A percentile compares a stretch with the other conserved stretches of the same genome.
Evolutionary conservation across 352 stramenopile species (phyloP).

Genomic region (Phytopythium mirpurense): DNA sequence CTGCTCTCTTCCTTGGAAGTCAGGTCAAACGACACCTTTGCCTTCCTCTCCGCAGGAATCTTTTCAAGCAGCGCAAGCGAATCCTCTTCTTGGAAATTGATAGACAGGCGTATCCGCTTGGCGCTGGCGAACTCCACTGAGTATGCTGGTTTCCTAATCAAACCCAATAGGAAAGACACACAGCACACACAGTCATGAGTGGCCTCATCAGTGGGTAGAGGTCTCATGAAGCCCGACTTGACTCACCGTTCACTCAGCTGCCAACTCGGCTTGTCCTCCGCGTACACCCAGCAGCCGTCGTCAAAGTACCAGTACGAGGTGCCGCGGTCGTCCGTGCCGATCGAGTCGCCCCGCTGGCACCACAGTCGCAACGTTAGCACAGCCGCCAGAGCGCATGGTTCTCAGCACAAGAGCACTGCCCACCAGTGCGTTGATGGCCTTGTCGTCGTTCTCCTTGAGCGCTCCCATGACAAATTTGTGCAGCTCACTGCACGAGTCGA

Average conservation of each 20-base stretch:
- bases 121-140: constrained; percentile 66
- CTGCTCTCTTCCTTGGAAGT: background rate
- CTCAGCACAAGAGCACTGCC: constrained; percentile 2
- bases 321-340: constrained; percentile 72
- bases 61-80: background rate
- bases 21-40: constrained; percentile 12
- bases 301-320: constrained; percentile 84
- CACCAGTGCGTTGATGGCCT: constrained; percentile 61
- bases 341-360: constrained; percentile 46
- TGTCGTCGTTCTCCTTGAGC: constrained; percentile 62
- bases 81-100: constrained; percentile 51
- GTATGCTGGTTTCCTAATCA: constrained; percentile 38
- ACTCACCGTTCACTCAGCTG: constrained; percentile 38
- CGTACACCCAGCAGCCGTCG: constrained; percentile 83
- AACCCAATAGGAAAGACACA: background rate
- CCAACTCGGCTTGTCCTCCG: constrained; percentile 66
- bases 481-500: constrained; percentile 72
- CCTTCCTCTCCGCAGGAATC: background rate
- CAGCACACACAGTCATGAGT: background rate
- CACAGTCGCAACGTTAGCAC: background rate
- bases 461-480: constrained; percentile 60
- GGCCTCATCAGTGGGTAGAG: background rate
- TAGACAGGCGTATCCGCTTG: constrained; percentile 71
- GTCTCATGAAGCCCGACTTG: too few species aligned
- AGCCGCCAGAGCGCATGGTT: constrained; percentile 4